Evolutionary conservation across 345 rosid species (phyloP).

Genomic region (Turritis glabra): DNA sequence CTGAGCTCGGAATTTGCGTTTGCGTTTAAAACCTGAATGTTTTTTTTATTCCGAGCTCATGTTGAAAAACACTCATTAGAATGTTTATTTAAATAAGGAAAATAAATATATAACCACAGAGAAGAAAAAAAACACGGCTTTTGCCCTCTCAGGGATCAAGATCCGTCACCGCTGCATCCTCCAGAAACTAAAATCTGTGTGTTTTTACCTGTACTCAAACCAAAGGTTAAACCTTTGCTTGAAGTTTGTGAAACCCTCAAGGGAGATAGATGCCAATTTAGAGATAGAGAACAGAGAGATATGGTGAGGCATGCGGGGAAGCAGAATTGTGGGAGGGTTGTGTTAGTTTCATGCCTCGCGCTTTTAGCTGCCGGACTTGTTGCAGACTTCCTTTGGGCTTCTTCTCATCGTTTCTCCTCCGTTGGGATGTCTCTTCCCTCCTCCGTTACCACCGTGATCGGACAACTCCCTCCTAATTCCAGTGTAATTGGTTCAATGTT

Average conservation of each 20-base stretch:
- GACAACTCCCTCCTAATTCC: conserved; percentile 28
- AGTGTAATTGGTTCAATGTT: conserved; percentile 17
- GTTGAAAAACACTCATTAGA: not conserved
- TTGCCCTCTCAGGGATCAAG: conserved; percentile 28
- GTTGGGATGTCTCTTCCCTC: conserved; percentile 33
- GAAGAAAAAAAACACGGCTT: not conserved
- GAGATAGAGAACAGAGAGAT: not conserved
- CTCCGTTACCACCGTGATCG: conserved; percentile 15
- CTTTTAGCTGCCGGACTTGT: conserved; percentile 61
- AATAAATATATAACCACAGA: not conserved
- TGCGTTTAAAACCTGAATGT: conserved; percentile 23
- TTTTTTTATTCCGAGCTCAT: not conserved
- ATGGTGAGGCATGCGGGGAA: conserved; percentile 55
- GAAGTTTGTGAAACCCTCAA: conserved; percentile 20
- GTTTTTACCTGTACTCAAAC: not conserved
- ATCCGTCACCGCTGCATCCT: conserved; percentile 31
- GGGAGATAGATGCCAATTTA: conserved; percentile 23
- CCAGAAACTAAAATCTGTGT: not conserved
- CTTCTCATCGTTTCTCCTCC: conserved; percentile 61
- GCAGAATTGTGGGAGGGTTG: conserved; percentile 48
- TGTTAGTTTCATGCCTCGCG: conserved; percentile 45
- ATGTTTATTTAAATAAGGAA: not conserved
- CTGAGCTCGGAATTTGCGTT: conserved; percentile 8
- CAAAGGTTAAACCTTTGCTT: conserved; percentile 26
- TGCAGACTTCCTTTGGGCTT: conserved; percentile 84